A percentile compares a stretch with the other conserved stretches of the same genome.
Conservation (phyloP, 441 rosid genomes). For the Eruca vesicaria region DNA sequence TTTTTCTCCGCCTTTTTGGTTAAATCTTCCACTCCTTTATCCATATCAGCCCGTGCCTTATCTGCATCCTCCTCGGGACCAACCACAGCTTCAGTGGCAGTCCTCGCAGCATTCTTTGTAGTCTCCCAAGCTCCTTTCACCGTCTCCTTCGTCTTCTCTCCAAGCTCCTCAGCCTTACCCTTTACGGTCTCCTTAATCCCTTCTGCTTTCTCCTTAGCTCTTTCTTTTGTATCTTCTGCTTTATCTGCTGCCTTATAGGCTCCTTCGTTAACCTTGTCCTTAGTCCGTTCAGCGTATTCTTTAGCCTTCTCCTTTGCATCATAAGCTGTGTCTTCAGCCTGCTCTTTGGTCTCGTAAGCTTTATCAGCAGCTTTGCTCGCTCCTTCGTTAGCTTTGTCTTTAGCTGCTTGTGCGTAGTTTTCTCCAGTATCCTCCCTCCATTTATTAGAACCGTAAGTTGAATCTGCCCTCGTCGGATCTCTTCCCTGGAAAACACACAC, state of each 20-base stretch:
- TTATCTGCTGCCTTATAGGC: conserved; percentile 29
- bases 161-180: conserved; percentile 34
- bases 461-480: conserved; percentile 35
- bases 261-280: conserved; percentile 25
- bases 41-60: conserved; percentile 36
- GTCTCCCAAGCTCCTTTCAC: conserved; percentile 58
- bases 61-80: conserved; percentile 50
- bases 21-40: conserved; percentile 40
- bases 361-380: conserved; percentile 36
- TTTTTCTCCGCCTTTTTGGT: conserved; percentile 33
- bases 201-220: conserved; percentile 41
- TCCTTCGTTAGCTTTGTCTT: conserved; percentile 50
- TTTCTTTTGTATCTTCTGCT: conserved; percentile 27
- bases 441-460: conserved; percentile 33
- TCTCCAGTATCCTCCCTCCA: conserved; percentile 30
- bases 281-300: conserved; percentile 24
- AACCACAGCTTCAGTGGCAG: conserved; percentile 60
- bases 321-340: conserved; percentile 26
- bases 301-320: conserved; percentile 31
- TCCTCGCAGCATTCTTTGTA: conserved; percentile 51
- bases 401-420: conserved; percentile 31
- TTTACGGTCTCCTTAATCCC: conserved; percentile 38
- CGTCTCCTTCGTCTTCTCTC: conserved; percentile 58
- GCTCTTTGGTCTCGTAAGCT: conserved; percentile 39
- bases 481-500: conserved; percentile 36